Percentiles rank a stretch among this genome's conserved stretches.
Conservation (phyloP, 2,329 filamentous ascomycete genomes). For the Cordyceps cicadae region DNA sequence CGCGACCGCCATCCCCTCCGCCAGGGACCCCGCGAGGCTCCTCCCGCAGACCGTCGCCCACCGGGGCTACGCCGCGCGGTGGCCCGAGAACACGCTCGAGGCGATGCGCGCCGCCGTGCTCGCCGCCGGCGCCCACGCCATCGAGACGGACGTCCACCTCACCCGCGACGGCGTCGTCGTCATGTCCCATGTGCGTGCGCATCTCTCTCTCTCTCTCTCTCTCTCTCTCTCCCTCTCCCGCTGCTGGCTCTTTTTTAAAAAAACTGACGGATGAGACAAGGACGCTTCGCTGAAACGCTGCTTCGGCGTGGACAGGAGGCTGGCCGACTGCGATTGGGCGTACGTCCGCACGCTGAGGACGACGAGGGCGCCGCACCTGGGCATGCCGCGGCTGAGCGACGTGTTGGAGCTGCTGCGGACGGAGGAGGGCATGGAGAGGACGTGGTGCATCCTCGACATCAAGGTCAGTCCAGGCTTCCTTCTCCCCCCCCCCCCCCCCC, state of each 20-base stretch:
- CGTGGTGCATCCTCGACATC: slow-evolving; percentile 83
- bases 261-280: slow-evolving; percentile 28
- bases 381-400: slow-evolving; percentile 67
- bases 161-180: slow-evolving; percentile 78
- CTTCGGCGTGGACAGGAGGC: slow-evolving; percentile 64
- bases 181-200: slow-evolving; percentile 60
- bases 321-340: slow-evolving; percentile 69
- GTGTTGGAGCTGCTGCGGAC: slow-evolving; percentile 60
- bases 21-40: slow-evolving; percentile 18
- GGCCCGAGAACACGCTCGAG: slow-evolving; percentile 78
- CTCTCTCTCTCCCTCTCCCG: too few relatives aligned
- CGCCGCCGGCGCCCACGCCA: slow-evolving; percentile 63
- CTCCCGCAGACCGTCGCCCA: slow-evolving; percentile 70
- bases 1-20: slow-evolving; percentile 25
- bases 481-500: not conserved
- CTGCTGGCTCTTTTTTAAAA: too few relatives aligned
- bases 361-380: slow-evolving; percentile 55
- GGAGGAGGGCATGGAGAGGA: slow-evolving; percentile 52
- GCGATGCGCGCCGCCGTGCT: slow-evolving; percentile 65
- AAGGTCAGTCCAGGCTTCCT: slow-evolving; percentile 53
- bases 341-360: slow-evolving; percentile 64
- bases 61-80: slow-evolving; percentile 67
- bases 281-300: slow-evolving; percentile 72
- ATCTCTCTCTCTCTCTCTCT: not conserved
- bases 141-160: slow-evolving; percentile 85